Evolutionary conservation across 1,139 yeast species (phyloP).

Genomic region (Geotrichum armillariae): DNA sequence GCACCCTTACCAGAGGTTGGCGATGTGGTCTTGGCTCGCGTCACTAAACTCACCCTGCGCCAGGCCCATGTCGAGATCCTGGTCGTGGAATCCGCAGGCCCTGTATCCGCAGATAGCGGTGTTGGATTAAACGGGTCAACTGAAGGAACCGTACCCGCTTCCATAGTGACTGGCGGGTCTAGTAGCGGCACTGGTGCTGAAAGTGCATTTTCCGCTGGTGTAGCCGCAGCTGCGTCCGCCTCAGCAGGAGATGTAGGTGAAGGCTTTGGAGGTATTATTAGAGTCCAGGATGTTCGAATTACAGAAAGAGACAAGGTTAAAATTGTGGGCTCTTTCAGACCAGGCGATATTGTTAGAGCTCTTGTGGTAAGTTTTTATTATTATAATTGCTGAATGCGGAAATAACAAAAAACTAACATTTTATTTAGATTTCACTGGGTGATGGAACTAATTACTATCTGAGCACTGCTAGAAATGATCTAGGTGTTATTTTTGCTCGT

Average conservation of each 20-base stretch:
- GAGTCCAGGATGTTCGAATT: constrained; percentile 86
- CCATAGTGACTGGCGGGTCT: constrained; percentile 14
- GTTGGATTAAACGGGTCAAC: constrained; percentile 60
- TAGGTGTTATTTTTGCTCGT: constrained; percentile 92
- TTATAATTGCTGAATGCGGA: background rate
- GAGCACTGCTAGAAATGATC: constrained; percentile 84
- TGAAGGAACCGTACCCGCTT: constrained; percentile 29
- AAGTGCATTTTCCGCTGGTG: constrained; percentile 25
- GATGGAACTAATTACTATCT: constrained; percentile 91
- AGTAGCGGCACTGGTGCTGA: constrained; percentile 47
- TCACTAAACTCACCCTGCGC: constrained; percentile 62
- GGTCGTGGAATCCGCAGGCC: constrained; percentile 69
- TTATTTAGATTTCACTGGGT: constrained; percentile 64
- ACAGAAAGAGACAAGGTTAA: constrained; percentile 89
- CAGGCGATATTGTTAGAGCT: constrained; percentile 93
- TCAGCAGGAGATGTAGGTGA: constrained; percentile 77
- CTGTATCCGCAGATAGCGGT: constrained; percentile 62
- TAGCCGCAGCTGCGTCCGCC: constrained; percentile 41
- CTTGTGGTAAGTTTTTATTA: constrained; percentile 31
- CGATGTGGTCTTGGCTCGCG: constrained; percentile 76
- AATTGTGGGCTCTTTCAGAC: constrained; percentile 74
- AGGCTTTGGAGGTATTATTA: constrained; percentile 83
- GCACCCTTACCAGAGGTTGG: constrained; percentile 75
- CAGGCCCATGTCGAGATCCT: constrained; percentile 85
- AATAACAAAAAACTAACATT: constrained; percentile 2